Percentiles rank a stretch among this genome's conserved stretches.
Evolutionary conservation across 805 yeast species (phyloP).

Genomic region (Sugiyamaella floridensis): DNA sequence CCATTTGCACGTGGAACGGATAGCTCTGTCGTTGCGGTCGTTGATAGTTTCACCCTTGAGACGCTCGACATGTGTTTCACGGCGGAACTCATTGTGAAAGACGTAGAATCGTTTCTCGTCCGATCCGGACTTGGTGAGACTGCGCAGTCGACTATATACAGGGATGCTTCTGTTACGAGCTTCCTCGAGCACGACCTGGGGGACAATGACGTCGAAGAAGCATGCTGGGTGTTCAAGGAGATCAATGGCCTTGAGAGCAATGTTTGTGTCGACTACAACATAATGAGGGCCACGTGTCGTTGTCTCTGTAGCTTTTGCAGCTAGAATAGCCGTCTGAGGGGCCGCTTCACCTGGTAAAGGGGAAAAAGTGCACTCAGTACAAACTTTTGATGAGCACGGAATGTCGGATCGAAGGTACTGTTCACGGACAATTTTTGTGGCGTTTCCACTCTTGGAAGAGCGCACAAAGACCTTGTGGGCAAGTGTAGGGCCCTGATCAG

Average conservation of each 20-base stretch:
- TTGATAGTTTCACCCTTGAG: conserved; percentile 63
- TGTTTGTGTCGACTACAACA: conserved; percentile 78
- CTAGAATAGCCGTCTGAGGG: conserved; percentile 61
- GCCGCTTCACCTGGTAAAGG: conserved; percentile 20
- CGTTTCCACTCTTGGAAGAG: conserved; percentile 75
- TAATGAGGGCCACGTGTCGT: conserved; percentile 63
- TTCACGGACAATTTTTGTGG: conserved; percentile 86
- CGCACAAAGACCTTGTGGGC: conserved; percentile 75
- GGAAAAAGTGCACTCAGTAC: conserved; percentile 52
- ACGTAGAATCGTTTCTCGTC: conserved; percentile 81
- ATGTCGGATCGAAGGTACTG: conserved; percentile 90
- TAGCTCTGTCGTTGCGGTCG: conserved; percentile 88
- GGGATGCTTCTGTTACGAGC: conserved; percentile 84
- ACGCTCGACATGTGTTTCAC: conserved; percentile 61
- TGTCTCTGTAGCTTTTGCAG: conserved; percentile 48
- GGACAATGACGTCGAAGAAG: conserved; percentile 85
- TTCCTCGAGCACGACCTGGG: conserved; percentile 92
- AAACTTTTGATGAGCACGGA: conserved; percentile 75
- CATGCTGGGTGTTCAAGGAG: conserved; percentile 68
- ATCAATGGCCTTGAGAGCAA: conserved; percentile 83
- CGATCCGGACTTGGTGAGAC: conserved; percentile 54
- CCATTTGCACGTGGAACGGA: conserved; percentile 68
- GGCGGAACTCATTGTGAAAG: conserved; percentile 86
- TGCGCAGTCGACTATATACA: conserved; percentile 74
- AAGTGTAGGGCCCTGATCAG: conserved; percentile 11